These are phyloP conservation scores for Blastocystis sp. DNA, from an alignment of 352 stramenopile genomes.

Conservation along the genomic window DNA sequence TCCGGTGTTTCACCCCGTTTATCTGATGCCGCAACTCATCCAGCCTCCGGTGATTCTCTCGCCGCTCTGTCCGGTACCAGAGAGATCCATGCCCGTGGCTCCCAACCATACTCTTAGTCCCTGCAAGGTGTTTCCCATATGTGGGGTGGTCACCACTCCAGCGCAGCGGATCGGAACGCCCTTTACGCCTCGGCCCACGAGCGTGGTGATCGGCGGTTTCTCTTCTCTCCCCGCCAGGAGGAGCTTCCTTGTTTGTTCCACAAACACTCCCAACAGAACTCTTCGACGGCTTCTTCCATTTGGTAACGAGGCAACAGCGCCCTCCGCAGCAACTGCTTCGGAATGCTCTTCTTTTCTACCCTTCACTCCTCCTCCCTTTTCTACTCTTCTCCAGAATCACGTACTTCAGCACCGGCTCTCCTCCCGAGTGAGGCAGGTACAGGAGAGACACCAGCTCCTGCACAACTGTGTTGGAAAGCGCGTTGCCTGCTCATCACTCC, in stretches of 20 bases:
- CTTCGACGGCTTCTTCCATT: background rate
- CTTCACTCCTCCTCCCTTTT: too few relatives aligned
- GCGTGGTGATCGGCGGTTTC: background rate
- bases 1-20: background rate
- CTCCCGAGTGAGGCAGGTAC: background rate
- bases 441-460: conserved; percentile 51
- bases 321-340: conserved; percentile 13
- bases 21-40: background rate
- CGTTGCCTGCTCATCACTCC: conserved; percentile 5
- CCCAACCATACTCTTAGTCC: too few relatives aligned
- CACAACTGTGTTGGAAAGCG: conserved; percentile 18
- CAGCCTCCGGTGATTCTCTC: background rate
- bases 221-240: background rate
- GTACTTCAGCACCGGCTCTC: conserved; percentile 40
- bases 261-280: background rate
- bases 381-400: conserved; percentile 66
- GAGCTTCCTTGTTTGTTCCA: background rate
- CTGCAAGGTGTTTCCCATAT: too few relatives aligned
- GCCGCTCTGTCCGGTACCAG: too few relatives aligned
- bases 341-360: conserved; percentile 45
- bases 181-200: background rate
- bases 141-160: background rate
- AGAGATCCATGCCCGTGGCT: too few relatives aligned
- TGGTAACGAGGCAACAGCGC: conserved; percentile 1
- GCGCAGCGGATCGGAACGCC: background rate